Conservation (phyloP, 257 asterid genomes). For the Solanum okadae region DNA sequence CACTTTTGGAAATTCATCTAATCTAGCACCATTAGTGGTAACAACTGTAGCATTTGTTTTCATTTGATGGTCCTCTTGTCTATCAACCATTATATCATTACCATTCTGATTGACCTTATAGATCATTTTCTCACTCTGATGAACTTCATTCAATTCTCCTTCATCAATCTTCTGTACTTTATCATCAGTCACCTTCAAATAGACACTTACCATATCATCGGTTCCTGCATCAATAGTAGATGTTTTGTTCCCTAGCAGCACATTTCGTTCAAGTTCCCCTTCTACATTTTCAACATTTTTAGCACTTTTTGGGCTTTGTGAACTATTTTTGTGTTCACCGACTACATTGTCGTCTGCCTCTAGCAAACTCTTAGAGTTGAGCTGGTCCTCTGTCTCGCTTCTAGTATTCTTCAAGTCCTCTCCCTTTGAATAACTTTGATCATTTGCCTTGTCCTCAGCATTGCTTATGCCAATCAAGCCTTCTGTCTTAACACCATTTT, state of each 20-base stretch:
- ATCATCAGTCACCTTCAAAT: constrained; percentile 10
- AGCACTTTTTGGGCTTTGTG: not conserved
- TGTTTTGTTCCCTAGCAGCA: constrained; percentile 11
- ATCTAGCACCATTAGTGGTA: not conserved
- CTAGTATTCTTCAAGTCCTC: not conserved
- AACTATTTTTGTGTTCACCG: not conserved
- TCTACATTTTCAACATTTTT: not conserved
- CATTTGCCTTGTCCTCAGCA: constrained; percentile 11
- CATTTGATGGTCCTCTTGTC: not conserved
- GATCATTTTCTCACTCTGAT: too few species aligned
- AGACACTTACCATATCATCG: constrained; percentile 10
- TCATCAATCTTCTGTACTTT: constrained; percentile 10
- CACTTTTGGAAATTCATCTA: constrained; percentile 7
- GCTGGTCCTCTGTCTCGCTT: constrained; percentile 14
- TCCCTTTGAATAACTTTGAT: constrained; percentile 5
- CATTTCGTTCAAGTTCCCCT: not conserved
- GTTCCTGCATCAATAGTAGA: constrained; percentile 7
- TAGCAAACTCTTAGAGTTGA: not conserved
- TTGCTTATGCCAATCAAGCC: not conserved
- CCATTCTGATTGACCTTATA: too few species aligned
- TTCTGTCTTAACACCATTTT: too few species aligned
- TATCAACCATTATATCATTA: not conserved
- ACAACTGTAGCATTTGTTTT: not conserved
- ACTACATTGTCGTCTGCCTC: not conserved
- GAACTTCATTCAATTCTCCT: not conserved